These are phyloP conservation scores for Leccinum disarticulatum DNA, from an alignment of 768 basidiomycete genomes.

Conservation along the genomic window DNA sequence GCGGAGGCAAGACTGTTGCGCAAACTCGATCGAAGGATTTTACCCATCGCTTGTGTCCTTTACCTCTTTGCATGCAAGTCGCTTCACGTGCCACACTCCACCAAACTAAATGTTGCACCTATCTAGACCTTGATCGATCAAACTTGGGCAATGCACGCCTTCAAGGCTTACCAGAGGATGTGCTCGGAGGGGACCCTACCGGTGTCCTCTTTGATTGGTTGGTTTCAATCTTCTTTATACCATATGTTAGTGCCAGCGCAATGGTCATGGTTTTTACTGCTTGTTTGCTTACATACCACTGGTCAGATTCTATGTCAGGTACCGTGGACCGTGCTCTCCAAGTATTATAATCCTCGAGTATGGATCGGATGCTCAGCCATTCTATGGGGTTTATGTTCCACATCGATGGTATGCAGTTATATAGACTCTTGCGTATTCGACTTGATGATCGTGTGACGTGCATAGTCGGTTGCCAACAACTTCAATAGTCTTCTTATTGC, in stretches of 20 bases:
- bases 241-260: constrained; percentile 53
- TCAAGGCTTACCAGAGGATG: constrained; percentile 65
- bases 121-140: constrained; percentile 62
- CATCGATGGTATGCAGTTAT: constrained; percentile 53
- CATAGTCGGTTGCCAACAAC: constrained; percentile 27
- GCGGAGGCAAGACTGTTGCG: constrained; percentile 57
- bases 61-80: constrained; percentile 75
- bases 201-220: constrained; percentile 77
- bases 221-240: constrained; percentile 75
- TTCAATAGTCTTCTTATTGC: constrained; percentile 31
- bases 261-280: background rate
- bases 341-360: constrained; percentile 63
- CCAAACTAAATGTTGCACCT: background rate
- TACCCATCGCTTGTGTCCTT: constrained; percentile 71
- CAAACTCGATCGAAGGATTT: constrained; percentile 65
- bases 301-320: constrained; percentile 66
- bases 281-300: background rate
- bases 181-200: constrained; percentile 64
- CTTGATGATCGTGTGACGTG: background rate
- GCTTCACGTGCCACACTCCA: background rate
- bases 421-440: background rate
- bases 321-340: constrained; percentile 65
- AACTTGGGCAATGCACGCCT: constrained; percentile 80
- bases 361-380: constrained; percentile 71
- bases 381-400: constrained; percentile 73